Conservation (phyloP, 1,284 basidiomycete species). For the Moesziomyces sp. region DNA sequence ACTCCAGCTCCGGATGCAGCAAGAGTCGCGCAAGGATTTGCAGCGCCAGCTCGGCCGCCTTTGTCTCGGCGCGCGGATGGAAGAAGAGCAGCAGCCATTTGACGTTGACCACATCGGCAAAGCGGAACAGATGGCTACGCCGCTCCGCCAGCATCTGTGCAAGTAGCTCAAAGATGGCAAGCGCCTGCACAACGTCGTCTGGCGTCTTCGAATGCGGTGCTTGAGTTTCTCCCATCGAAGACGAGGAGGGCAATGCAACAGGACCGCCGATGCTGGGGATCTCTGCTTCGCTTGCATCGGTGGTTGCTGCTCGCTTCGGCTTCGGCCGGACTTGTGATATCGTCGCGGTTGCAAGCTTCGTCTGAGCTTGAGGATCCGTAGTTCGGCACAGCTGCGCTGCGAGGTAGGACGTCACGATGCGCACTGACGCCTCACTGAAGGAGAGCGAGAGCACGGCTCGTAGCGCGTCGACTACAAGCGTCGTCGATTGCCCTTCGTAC, state of each 20-base stretch:
- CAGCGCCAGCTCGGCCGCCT: conserved; percentile 41
- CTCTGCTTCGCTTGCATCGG: not conserved
- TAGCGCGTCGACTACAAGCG: conserved; percentile 24
- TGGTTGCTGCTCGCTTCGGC: conserved; percentile 12
- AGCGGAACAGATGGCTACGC: conserved; percentile 35
- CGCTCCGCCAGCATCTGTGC: conserved; percentile 40
- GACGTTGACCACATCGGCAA: conserved; percentile 44
- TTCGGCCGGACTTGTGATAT: conserved; percentile 3
- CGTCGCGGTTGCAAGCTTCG: not conserved
- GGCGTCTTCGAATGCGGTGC: not conserved
- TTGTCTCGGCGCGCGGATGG: conserved; percentile 48
- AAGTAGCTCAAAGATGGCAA: conserved; percentile 48
- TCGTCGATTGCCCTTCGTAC: conserved; percentile 6
- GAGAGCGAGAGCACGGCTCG: conserved; percentile 69
- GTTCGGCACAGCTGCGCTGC: conserved; percentile 79
- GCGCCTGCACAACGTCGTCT: conserved; percentile 13
- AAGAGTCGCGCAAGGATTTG: conserved; percentile 47
- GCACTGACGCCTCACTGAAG: conserved; percentile 80
- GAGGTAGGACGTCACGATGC: conserved; percentile 84
- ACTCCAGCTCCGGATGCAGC: conserved; percentile 16
- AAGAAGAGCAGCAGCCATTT: conserved; percentile 62
- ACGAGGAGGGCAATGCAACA: not conserved
- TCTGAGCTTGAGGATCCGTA: conserved; percentile 57
- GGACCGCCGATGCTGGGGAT: not conserved
- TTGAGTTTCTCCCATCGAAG: not conserved